Percentiles rank a stretch among this genome's conserved stretches.
These are phyloP conservation scores for Geosmithia putterillii DNA, from an alignment of 2,329 filamentous ascomycete species.

Conservation along the genomic window DNA sequence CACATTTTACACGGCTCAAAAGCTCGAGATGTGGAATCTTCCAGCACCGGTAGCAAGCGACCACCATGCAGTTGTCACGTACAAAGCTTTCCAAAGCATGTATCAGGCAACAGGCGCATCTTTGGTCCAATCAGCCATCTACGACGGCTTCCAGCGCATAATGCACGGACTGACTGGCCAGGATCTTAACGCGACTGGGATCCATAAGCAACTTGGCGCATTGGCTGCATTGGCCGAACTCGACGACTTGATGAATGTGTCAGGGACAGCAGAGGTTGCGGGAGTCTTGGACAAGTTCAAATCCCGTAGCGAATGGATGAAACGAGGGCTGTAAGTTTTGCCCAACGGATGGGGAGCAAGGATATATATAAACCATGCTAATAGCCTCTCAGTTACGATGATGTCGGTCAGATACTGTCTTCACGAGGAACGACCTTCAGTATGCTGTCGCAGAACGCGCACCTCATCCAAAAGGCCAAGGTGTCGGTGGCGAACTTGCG, in stretches of 20 bases:
- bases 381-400: constrained; percentile 45
- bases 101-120: constrained; percentile 49
- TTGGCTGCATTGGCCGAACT: constrained; percentile 70
- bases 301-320: constrained; percentile 64
- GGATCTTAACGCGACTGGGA: constrained; percentile 33
- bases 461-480: constrained; percentile 47
- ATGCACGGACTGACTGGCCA: constrained; percentile 43
- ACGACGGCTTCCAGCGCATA: constrained; percentile 48
- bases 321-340: constrained; percentile 55
- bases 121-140: constrained; percentile 43
- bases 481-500: constrained; percentile 52
- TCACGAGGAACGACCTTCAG: constrained; percentile 75
- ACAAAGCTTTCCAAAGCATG: constrained; percentile 70
- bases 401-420: constrained; percentile 70
- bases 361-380: neutral
- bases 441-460: constrained; percentile 58
- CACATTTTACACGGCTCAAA: constrained; percentile 68
- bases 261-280: constrained; percentile 46
- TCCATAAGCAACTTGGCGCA: constrained; percentile 45
- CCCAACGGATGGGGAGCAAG: neutral
- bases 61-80: constrained; percentile 58
- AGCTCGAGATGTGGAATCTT: constrained; percentile 85
- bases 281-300: constrained; percentile 52
- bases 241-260: constrained; percentile 59
- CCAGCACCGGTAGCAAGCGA: constrained; percentile 53